These are phyloP conservation scores for Saturnispora silvae DNA, from an alignment of 805 yeast species.

Conservation along the genomic window DNA sequence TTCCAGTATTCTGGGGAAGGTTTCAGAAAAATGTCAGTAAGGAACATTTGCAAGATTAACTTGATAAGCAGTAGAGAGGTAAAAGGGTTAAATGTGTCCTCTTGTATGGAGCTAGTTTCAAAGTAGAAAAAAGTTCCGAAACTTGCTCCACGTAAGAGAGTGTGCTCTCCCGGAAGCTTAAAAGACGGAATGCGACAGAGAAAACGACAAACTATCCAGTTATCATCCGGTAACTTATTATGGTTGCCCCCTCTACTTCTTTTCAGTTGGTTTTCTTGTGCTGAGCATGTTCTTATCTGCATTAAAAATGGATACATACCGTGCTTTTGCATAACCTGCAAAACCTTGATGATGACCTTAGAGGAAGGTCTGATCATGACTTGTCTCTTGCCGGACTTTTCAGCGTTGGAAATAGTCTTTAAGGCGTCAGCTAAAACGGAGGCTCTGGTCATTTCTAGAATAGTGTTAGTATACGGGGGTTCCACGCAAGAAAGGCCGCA, in stretches of 20 bases:
- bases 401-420: slow-evolving; percentile 97
- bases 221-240: slow-evolving; percentile 98
- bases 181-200: slow-evolving; percentile 93
- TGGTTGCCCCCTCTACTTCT: too few species aligned
- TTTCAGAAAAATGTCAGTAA: too few species aligned
- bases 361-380: slow-evolving; percentile 97
- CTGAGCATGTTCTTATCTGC: too few species aligned
- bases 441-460: slow-evolving; percentile 78
- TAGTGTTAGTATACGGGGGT: slow-evolving; percentile 7
- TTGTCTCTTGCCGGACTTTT: slow-evolving; percentile 98
- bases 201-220: slow-evolving; percentile 91
- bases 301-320: too few species aligned
- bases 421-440: slow-evolving; percentile 98
- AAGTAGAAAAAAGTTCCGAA: neutral
- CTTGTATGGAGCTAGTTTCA: neutral
- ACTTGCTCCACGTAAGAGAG: slow-evolving; percentile 5
- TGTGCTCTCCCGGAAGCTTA: slow-evolving; percentile 85
- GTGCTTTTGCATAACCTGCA: slow-evolving; percentile 95
- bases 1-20: too few species aligned
- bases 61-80: too few species aligned
- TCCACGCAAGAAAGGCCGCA: too few species aligned
- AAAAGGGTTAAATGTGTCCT: slow-evolving; percentile 2
- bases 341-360: slow-evolving; percentile 94
- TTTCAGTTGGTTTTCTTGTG: too few species aligned
- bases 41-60: too few species aligned